Evolutionary conservation across 139 green algal species (phyloP).

Genomic region (Chlorella vulgaris): DNA sequence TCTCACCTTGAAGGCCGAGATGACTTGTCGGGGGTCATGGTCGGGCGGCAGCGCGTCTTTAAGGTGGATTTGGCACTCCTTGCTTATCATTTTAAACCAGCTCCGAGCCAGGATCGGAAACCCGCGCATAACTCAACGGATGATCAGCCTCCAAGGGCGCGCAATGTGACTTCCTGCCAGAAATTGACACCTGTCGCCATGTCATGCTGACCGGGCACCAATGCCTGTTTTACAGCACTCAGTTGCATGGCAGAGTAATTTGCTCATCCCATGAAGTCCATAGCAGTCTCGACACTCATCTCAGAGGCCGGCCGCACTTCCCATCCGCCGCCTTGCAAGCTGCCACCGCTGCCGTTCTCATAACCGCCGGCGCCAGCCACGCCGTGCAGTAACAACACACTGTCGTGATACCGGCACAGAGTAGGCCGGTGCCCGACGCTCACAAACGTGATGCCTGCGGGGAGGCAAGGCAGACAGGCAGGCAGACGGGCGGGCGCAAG

Average conservation of each 20-base stretch:
- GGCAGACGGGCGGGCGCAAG: neutral
- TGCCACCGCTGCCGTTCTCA: neutral
- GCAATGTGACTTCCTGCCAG: too few relatives aligned
- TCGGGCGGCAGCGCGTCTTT: neutral
- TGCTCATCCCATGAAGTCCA: slow-evolving; percentile 45
- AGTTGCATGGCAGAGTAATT: neutral
- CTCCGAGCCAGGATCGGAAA: too few relatives aligned
- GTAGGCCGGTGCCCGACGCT: slow-evolving; percentile 90
- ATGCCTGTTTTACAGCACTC: too few relatives aligned
- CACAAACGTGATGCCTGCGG: slow-evolving; percentile 80
- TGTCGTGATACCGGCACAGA: slow-evolving; percentile 81
- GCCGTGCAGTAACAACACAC: slow-evolving; percentile 70
- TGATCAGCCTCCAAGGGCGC: too few relatives aligned
- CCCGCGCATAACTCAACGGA: too few relatives aligned
- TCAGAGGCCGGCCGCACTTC: slow-evolving; percentile 26
- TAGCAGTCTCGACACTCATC: slow-evolving; percentile 33
- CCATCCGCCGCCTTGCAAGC: slow-evolving; percentile 21
- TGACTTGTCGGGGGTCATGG: neutral
- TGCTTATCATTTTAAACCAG: too few relatives aligned
- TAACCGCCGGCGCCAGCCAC: neutral
- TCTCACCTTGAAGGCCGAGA: neutral
- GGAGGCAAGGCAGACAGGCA: neutral
- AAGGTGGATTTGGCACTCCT: neutral
- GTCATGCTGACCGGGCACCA: too few relatives aligned
- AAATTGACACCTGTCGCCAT: too few relatives aligned